Base-by-base conservation (phyloP, 83 land plant genomes). In the Diphasiastrum complanatum region DNA sequence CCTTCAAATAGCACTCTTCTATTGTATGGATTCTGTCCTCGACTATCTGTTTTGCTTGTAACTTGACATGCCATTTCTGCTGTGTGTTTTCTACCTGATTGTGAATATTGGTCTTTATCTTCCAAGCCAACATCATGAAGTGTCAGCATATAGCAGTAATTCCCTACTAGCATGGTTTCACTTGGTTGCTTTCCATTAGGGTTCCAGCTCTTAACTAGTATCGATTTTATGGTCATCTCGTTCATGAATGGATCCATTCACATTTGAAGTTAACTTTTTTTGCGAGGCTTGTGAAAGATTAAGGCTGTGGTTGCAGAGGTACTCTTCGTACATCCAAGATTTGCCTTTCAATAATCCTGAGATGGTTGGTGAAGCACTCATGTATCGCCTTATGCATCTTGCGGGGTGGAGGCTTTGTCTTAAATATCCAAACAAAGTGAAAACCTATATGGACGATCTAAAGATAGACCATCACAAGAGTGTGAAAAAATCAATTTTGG, bases 301-400 rank as follows among this genome's bases (percentile, higher is more conserved):
- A 2, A 2, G 61, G 18, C 0, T 5, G 24, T 18, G 25, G n/a
- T n/a, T 61, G 11, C 52, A 75, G 78, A 60, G 78, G 8, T 75
- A 47, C 41, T 49, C 52, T 27, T 26, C 33, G 4, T 63, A 62
- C 51, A 45, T 75, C 35, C 65, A 75, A 63, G 67, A 27, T 10
- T 48, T 75, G 10, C 68, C 68, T 3, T 75, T 68, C 43, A 55
- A 60, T 16, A 75, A 75, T 31, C 67, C 73, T n/a, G 67, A 68
- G 36, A 12, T 68, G 32, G 11, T 62, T 11, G 59, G 54, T 14
- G 29, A 62, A 3, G 29, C 45, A 30, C 48, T 62, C 38, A 29
- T 49, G 48, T 45, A 20, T 14, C 55, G 58, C 0, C 18, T 75
- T 2, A 32, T 36, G 49, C 28, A 47, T 32, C 18, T 75, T 45